Evolutionary conservation across 2,329 filamentous ascomycete species (phyloP).

Genomic region (Waltergamsia citrina): DNA sequence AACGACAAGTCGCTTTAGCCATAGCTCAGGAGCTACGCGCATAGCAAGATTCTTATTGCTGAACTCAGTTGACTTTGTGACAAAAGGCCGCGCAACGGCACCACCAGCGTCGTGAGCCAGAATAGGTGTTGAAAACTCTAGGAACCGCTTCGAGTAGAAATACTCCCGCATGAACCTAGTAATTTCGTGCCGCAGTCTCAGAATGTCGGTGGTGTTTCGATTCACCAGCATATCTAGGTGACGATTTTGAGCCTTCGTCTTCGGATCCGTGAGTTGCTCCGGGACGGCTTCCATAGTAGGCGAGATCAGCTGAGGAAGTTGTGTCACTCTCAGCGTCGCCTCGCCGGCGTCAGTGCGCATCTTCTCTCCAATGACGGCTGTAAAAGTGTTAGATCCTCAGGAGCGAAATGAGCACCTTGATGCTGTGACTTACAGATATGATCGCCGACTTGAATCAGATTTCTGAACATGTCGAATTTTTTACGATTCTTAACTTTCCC

Average conservation of each 20-base stretch:
- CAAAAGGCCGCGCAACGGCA: conserved; percentile 78
- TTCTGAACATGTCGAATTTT: conserved; percentile 51
- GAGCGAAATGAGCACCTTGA: too few species aligned
- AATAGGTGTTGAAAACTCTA: conserved; percentile 88
- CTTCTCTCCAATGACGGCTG: conserved; percentile 62
- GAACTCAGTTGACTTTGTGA: conserved; percentile 70
- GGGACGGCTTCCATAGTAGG: conserved; percentile 77
- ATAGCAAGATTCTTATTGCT: conserved; percentile 62
- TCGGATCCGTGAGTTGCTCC: conserved; percentile 55
- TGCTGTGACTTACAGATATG: conserved; percentile 56
- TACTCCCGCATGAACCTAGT: conserved; percentile 66
- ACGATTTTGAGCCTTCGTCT: conserved; percentile 65
- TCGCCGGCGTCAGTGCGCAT: conserved; percentile 64
- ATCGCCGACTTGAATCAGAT: conserved; percentile 70
- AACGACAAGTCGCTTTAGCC: conserved; percentile 85
- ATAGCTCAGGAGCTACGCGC: conserved; percentile 87
- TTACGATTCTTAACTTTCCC: conserved; percentile 18
- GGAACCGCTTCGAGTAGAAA: conserved; percentile 61
- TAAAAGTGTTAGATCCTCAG: conserved; percentile 10
- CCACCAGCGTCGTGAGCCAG: conserved; percentile 77
- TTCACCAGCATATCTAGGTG: conserved; percentile 85
- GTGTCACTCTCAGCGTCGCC: conserved; percentile 59
- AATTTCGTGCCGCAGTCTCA: conserved; percentile 66
- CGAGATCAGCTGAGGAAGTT: conserved; percentile 62
- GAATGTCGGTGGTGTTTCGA: conserved; percentile 52